These are phyloP conservation scores for Larix sibirica DNA, from an alignment of 83 land plant genomes.

Conservation along the genomic window DNA sequence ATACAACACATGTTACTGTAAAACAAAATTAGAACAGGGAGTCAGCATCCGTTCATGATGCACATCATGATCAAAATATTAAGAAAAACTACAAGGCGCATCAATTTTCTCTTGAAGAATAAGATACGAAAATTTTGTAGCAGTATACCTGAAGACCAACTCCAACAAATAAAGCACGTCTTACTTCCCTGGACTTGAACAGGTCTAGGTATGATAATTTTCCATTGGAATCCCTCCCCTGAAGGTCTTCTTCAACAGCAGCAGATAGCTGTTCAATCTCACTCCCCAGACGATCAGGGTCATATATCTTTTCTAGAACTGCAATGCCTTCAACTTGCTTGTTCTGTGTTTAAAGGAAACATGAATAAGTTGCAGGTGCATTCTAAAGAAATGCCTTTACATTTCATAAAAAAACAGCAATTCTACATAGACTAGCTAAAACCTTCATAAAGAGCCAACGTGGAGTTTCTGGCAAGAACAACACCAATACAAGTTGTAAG, in stretches of 20 bases:
- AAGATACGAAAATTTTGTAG: too few species aligned
- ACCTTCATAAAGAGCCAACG: slow-evolving; percentile 86
- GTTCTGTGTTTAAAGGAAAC: slow-evolving; percentile 40
- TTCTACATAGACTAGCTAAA: slow-evolving; percentile 1
- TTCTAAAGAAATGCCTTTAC: background rate
- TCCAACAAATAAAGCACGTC: slow-evolving; percentile 83
- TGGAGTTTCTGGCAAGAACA: slow-evolving; percentile 88
- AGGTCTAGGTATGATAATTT: slow-evolving; percentile 46
- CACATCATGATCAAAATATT: too few species aligned
- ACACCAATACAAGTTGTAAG: slow-evolving; percentile 63
- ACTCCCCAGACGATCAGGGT: slow-evolving; percentile 50
- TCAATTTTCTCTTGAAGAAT: too few species aligned
- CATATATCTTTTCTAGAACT: slow-evolving; percentile 79
- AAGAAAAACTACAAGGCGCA: too few species aligned
- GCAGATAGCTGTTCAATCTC: slow-evolving; percentile 68
- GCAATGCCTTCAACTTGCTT: slow-evolving; percentile 55
- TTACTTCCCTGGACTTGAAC: slow-evolving; percentile 66
- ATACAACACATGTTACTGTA: too few species aligned
- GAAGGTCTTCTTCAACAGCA: slow-evolving; percentile 43
- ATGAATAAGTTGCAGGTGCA: background rate
- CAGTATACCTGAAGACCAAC: slow-evolving; percentile 86
- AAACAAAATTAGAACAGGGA: too few species aligned
- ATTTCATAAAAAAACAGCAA: too few species aligned
- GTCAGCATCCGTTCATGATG: too few species aligned
- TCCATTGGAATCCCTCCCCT: slow-evolving; percentile 15